Conservation (phyloP, 2,329 filamentous ascomycete species). For the Aureobasidium pullulans region DNA sequence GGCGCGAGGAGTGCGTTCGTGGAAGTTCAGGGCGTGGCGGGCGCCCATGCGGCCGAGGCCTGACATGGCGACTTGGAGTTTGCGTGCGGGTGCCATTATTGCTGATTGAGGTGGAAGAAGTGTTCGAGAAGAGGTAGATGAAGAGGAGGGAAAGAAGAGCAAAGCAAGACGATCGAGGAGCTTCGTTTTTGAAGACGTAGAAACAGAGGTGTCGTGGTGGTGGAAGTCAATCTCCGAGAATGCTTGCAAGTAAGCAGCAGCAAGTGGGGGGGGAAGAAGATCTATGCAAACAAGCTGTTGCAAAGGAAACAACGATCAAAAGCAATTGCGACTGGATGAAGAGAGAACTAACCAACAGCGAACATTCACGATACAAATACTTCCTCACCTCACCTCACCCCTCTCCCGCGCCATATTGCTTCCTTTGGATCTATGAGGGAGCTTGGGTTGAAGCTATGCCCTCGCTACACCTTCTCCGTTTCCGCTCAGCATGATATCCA, state of each 20-base stretch:
- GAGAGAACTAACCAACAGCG: background rate
- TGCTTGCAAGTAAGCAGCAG: background rate
- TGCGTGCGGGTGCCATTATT: conserved; percentile 29
- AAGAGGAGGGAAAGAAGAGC: background rate
- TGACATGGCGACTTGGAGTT: conserved; percentile 38
- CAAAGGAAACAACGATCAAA: background rate
- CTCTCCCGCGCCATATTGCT: background rate
- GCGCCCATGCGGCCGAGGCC: conserved; percentile 46
- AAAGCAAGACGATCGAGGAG: too few species aligned
- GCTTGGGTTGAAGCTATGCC: too few species aligned
- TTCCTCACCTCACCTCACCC: background rate
- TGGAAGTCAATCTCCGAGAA: background rate
- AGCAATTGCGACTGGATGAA: too few species aligned
- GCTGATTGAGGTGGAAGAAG: background rate
- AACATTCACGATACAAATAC: background rate
- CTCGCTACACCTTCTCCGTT: too few species aligned
- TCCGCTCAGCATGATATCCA: background rate
- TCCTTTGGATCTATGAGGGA: too few species aligned
- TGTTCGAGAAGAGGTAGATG: background rate
- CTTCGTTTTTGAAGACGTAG: too few species aligned
- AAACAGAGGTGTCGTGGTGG: conserved; percentile 28
- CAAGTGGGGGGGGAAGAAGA: background rate
- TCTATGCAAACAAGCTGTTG: background rate
- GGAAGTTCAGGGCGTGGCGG: conserved; percentile 41
- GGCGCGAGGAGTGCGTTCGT: conserved; percentile 38